Conservation (phyloP, 306 rosid species). For the Lagenaria siceraria region DNA sequence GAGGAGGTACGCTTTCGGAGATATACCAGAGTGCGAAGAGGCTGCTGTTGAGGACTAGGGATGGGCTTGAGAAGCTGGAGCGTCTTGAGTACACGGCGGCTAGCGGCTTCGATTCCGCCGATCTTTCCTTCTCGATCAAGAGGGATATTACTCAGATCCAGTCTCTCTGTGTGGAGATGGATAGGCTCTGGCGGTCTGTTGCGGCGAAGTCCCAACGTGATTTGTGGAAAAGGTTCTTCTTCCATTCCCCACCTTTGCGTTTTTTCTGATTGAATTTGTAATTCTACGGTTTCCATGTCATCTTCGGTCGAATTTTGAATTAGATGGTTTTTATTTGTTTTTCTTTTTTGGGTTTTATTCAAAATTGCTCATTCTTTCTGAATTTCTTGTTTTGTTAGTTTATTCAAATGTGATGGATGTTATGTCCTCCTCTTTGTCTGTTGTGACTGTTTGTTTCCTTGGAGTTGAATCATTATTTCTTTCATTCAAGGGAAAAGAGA, state of each 20-base stretch:
- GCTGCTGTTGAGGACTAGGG: slow-evolving; percentile 39
- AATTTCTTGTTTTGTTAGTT: neutral
- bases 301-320: neutral
- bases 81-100: slow-evolving; percentile 40
- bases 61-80: slow-evolving; percentile 63
- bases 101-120: slow-evolving; percentile 33
- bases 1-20: slow-evolving; percentile 63
- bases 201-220: slow-evolving; percentile 69
- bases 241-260: neutral
- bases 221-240: slow-evolving; percentile 66
- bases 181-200: slow-evolving; percentile 64
- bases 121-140: slow-evolving; percentile 43
- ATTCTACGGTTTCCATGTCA: neutral
- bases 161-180: slow-evolving; percentile 74
- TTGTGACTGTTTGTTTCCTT: too few relatives aligned
- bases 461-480: neutral
- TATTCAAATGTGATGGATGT: neutral
- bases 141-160: slow-evolving; percentile 60
- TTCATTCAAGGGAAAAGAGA: neutral
- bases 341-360: neutral
- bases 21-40: slow-evolving; percentile 61
- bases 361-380: neutral
- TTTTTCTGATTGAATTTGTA: neutral
- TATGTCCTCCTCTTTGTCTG: neutral
- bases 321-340: neutral